Conservation (phyloP, 495 filamentous ascomycete genomes). For the Penicillium tannophilum region DNA sequence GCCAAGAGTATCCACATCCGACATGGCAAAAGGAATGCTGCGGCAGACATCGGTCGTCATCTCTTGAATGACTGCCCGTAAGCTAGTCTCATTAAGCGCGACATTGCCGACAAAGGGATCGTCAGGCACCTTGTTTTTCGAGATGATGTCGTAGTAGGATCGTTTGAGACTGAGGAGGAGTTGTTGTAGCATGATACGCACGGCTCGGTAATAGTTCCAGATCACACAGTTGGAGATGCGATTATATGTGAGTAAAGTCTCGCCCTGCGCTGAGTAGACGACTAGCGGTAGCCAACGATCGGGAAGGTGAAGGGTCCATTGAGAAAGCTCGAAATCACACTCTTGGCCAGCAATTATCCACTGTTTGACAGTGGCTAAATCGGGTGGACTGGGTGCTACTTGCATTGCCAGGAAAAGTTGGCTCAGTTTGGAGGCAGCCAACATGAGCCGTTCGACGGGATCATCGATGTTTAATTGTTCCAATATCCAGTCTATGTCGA, state of each 20-base stretch:
- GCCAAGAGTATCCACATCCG: constrained; percentile 41
- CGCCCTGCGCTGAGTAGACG: constrained; percentile 36
- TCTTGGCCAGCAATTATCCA: constrained; percentile 30
- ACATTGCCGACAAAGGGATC: background rate
- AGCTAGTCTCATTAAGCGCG: constrained; percentile 13
- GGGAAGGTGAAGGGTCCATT: constrained; percentile 40
- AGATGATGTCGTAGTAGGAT: constrained; percentile 22
- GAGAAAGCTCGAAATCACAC: constrained; percentile 36
- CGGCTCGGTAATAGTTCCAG: constrained; percentile 46
- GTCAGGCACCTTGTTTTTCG: background rate
- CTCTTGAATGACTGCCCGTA: constrained; percentile 33
- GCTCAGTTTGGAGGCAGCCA: constrained; percentile 36
- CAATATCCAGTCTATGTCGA: constrained; percentile 35
- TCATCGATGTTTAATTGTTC: constrained; percentile 31
- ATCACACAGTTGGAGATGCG: constrained; percentile 31
- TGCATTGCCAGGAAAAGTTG: constrained; percentile 32
- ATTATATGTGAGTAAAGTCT: constrained; percentile 40
- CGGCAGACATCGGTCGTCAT: constrained; percentile 44
- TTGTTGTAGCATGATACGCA: constrained; percentile 40
- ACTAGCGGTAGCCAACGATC: constrained; percentile 43
- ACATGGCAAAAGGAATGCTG: constrained; percentile 44
- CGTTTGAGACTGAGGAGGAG: constrained; percentile 33
- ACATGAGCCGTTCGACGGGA: constrained; percentile 42
- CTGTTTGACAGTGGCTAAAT: constrained; percentile 20
- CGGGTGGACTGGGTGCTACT: constrained; percentile 15